Conservation (phyloP, 2,329 filamentous ascomycete genomes). For the Coleophoma cylindrospora region DNA sequence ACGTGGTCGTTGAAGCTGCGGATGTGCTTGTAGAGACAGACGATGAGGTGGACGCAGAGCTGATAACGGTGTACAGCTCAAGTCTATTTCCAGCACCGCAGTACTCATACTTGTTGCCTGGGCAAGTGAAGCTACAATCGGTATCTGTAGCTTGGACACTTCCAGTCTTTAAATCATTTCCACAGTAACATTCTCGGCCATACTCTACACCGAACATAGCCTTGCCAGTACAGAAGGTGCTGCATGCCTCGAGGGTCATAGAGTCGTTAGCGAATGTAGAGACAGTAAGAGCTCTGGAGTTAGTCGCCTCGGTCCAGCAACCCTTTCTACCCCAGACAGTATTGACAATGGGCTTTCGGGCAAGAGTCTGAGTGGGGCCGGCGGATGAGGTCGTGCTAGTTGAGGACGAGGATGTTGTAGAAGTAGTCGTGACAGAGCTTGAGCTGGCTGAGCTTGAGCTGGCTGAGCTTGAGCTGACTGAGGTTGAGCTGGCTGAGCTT, state of each 20-base stretch:
- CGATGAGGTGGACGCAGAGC: not conserved
- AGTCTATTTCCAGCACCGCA: conserved; percentile 21
- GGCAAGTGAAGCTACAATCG: conserved; percentile 16
- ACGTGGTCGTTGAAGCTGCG: not conserved
- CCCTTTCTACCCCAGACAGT: conserved; percentile 19
- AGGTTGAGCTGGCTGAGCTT: not conserved
- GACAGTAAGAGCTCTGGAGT: conserved; percentile 17
- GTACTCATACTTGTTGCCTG: conserved; percentile 21
- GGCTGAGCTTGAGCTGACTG: conserved; percentile 1
- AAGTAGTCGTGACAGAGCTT: not conserved
- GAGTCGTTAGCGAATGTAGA: conserved; percentile 14
- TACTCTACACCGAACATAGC: conserved; percentile 34
- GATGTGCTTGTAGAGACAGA: not conserved
- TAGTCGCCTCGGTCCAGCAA: conserved; percentile 26
- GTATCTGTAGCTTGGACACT: conserved; percentile 16
- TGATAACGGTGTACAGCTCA: not conserved
- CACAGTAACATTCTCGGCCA: conserved; percentile 30
- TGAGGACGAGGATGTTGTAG: conserved; percentile 1
- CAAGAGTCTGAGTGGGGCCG: conserved; percentile 11
- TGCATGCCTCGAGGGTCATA: conserved; percentile 30
- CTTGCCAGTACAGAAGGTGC: conserved; percentile 22
- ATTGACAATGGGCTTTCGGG: conserved; percentile 14
- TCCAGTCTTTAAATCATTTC: conserved; percentile 16
- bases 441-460: not conserved
- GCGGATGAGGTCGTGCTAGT: conserved; percentile 4